phyloP scores from a whole-genome alignment of 2,329 filamentous ascomycete genomes.

The Aspergillus oerlinghausenensis region DNA sequence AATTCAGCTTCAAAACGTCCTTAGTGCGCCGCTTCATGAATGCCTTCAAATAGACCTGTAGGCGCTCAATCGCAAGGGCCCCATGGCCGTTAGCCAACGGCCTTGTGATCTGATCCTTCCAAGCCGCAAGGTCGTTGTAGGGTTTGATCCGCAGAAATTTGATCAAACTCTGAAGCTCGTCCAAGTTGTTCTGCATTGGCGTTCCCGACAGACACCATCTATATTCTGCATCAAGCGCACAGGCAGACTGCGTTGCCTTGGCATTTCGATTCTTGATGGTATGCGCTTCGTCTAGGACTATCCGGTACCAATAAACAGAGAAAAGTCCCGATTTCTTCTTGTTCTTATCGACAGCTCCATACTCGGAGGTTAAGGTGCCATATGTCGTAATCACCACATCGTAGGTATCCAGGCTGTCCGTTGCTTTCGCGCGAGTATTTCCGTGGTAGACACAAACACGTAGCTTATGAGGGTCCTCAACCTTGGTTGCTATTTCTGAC shows the following conservation, averaged over 20 bases:
- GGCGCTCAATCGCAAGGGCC: constrained; percentile 77
- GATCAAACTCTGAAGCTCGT: constrained; percentile 90
- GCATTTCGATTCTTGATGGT: constrained; percentile 98
- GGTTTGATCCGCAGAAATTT: constrained; percentile 89
- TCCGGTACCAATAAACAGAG: constrained; percentile 87
- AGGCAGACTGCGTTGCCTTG: constrained; percentile 90
- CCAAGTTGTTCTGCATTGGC: constrained; percentile 96
- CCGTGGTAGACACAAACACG: constrained; percentile 90
- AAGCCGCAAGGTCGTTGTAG: constrained; percentile 77
- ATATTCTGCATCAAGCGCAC: constrained; percentile 76
- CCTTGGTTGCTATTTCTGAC: constrained; percentile 79
- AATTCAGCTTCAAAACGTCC: constrained; percentile 86
- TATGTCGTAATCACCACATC: constrained; percentile 98
- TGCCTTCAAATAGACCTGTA: constrained; percentile 79
- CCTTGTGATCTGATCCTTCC: constrained; percentile 85
- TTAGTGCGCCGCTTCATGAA: constrained; percentile 99
- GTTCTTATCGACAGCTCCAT: constrained; percentile 62
- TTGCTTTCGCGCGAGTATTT: constrained; percentile 73
- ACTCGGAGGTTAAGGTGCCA: constrained; percentile 89
- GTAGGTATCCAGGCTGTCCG: constrained; percentile 71
- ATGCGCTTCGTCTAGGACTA: constrained; percentile 94
- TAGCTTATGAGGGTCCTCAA: constrained; percentile 64
- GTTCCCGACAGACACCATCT: constrained; percentile 96
- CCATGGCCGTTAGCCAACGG: constrained; percentile 89
- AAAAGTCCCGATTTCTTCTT: constrained; percentile 76